Evolutionary conservation across 495 filamentous ascomycete genomes (phyloP), one percentile per base, ranked within the genome.

Genomic region (Glutinoglossum americanum): DNA sequence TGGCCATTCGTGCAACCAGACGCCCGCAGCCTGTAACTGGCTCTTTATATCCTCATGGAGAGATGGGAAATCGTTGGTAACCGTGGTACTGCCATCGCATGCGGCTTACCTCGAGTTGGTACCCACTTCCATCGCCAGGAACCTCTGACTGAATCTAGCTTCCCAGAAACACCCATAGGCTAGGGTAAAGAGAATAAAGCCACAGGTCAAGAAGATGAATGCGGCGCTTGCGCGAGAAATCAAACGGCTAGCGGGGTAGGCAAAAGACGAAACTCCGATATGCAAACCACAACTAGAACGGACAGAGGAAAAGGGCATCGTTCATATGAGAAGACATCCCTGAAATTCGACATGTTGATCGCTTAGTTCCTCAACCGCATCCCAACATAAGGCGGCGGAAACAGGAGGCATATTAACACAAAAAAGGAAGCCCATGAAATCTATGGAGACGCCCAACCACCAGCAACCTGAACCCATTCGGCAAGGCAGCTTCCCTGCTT

Each of bases 391-490:
- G 27, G 54, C 32, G 32, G 32, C 23, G 56, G 3, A 28, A 58
- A 41, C 28, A 51, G 47, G 41, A 51, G 26, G 55, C 27, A 51
- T 28, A 35, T 28, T 33, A 30, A 37, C 39, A 33, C 39, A 58
- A 30, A 41, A 35, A 30, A 44, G 23, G 39, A 33, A 33, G n/a
- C 33, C 56, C 39, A 48, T 28, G 17, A 33, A 58, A 35, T 47
- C 47, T 45, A 60, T 37, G 82, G 80, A 51, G 81, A 82, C 58
- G 85, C 79, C 89, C 89, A 99, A 55, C 92, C 92, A 60, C 92
- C 92, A 41, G 92, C 93, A 63, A 95, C 89, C 57, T 94, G 85
- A 10, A 99, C 92, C 93, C 93, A 99, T 74, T 99, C 89, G 11
- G 85, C 73, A 44, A 97, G 73, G 72, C 92, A 99, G 63, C 85